Evolutionary conservation across 805 yeast species (phyloP).

Genomic region (Candida bentonensis): DNA sequence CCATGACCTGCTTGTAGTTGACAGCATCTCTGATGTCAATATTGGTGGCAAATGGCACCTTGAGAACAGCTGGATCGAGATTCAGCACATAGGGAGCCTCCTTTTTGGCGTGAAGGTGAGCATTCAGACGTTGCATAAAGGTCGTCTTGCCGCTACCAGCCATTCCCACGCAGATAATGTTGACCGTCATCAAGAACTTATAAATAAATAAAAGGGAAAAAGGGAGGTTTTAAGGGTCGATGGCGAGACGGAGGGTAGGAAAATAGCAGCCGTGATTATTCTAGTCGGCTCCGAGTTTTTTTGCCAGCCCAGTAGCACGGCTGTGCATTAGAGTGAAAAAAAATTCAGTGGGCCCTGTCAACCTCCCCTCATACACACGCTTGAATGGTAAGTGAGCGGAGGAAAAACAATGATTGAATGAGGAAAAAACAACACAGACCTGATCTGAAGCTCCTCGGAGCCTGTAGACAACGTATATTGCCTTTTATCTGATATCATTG

Average conservation of each 20-base stretch:
- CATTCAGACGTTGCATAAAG: slow-evolving; percentile 85
- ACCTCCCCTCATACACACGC: too few species aligned
- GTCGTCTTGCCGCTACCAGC: slow-evolving; percentile 93
- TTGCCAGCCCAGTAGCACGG: too few species aligned
- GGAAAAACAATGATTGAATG: not conserved
- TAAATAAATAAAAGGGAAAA: not conserved
- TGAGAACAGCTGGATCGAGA: slow-evolving; percentile 90
- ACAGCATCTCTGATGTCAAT: slow-evolving; percentile 94
- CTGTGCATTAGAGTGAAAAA: too few species aligned
- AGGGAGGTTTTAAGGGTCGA: too few species aligned
- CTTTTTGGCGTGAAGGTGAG: slow-evolving; percentile 61
- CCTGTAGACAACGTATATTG: not conserved
- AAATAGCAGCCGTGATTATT: too few species aligned
- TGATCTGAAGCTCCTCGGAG: not conserved
- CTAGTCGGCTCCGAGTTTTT: too few species aligned
- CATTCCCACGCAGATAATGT: slow-evolving; percentile 45
- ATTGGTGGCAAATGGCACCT: slow-evolving; percentile 86
- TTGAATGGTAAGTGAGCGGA: not conserved
- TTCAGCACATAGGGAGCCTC: slow-evolving; percentile 83
- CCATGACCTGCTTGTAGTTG: slow-evolving; percentile 93
- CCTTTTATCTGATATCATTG: not conserved
- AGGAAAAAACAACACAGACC: not conserved
- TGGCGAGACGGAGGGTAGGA: too few species aligned
- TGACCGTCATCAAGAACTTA: slow-evolving; percentile 10
- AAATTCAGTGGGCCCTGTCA: too few species aligned